Base-by-base conservation (phyloP, 1,284 basidiomycete species). In the Tilletia walkeri region DNA sequence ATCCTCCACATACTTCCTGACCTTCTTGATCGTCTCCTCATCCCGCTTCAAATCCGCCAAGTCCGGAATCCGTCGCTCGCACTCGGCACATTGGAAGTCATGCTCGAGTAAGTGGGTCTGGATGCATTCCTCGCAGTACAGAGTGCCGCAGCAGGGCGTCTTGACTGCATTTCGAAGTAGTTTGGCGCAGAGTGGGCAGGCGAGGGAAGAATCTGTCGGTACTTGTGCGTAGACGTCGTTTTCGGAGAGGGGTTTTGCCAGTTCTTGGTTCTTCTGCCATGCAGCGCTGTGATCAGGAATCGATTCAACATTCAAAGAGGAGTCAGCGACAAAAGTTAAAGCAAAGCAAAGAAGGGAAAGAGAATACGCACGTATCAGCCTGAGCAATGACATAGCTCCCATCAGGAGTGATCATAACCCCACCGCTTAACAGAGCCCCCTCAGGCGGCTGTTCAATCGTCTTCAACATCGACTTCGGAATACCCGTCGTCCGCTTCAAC, bases 401-500 rank as follows among this genome's bases (percentile, higher is more conserved):
- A 67, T 83, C 82, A 18, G 82, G 73, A 14, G 82, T 82, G 9
- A 83, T 76, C 82, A 83, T 83, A 65, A 81, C 76, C 2, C 81
- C 81, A 6, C 59, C 59, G 16, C 59, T 38, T 30, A 54, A 18
- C 14, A 20, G 16, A 0, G 77, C 72, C 53, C 75, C 76, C 9
- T 79, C 78, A 4, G 79, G 77, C 6, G 82, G 79, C 67, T 79
- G 91, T 73, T 97, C 95, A 30, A 99, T 94, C 1, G 94, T 92
- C 85, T 96, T 95, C 68, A 99, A 87, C 89, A 99, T 97, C 80
- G 92, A 95, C 75, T 95, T 90, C 9, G 96, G 96, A 73, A 96
- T 96, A 85, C 96, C 96, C 3, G 96, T 99, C 2, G 96, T 98
- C 68, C 96, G 89, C 84, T 98, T 98, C 84, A 98, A 95, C 39